Evolutionary conservation across 1,284 basidiomycete species (phyloP).

Genomic region (Malassezia cuniculi): DNA sequence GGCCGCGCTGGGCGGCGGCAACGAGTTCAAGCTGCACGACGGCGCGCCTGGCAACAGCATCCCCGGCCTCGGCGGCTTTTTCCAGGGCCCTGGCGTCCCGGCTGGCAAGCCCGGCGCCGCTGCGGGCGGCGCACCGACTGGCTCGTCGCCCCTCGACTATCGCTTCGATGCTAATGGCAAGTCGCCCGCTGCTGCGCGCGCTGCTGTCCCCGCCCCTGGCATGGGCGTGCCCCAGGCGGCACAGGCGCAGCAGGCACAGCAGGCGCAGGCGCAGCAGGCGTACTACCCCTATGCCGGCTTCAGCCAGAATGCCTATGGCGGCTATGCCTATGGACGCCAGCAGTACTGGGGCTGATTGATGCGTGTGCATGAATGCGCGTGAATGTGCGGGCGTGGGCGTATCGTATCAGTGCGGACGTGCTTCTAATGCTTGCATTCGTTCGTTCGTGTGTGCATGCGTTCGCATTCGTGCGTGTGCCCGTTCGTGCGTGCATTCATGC

Average conservation of each 20-base stretch:
- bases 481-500: no score
- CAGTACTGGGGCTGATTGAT: constrained; percentile 32
- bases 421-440: no score
- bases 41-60: constrained; percentile 9
- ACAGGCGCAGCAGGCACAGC: constrained; percentile 15
- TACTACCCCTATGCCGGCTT: constrained; percentile 39
- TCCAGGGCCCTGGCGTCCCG: constrained; percentile 18
- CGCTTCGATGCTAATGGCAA: constrained; percentile 11
- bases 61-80: constrained; percentile 28
- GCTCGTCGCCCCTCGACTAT: constrained; percentile 12
- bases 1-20: constrained; percentile 20
- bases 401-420: no score
- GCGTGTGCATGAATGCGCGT: constrained; percentile 3
- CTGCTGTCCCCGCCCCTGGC: not conserved
- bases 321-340: constrained; percentile 33
- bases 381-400: no score
- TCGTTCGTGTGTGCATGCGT: no score
- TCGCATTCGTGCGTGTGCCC: no score
- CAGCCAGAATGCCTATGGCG: constrained; percentile 30
- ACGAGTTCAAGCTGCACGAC: constrained; percentile 34
- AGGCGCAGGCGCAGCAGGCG: constrained; percentile 24
- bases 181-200: constrained; percentile 1
- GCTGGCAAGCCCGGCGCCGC: constrained; percentile 16
- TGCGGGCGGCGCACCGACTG: constrained; percentile 5
- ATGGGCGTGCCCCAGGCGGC: constrained; percentile 2